Conservation (phyloP, 352 stramenopile genomes). For the Salisapilia sapeloensis region DNA sequence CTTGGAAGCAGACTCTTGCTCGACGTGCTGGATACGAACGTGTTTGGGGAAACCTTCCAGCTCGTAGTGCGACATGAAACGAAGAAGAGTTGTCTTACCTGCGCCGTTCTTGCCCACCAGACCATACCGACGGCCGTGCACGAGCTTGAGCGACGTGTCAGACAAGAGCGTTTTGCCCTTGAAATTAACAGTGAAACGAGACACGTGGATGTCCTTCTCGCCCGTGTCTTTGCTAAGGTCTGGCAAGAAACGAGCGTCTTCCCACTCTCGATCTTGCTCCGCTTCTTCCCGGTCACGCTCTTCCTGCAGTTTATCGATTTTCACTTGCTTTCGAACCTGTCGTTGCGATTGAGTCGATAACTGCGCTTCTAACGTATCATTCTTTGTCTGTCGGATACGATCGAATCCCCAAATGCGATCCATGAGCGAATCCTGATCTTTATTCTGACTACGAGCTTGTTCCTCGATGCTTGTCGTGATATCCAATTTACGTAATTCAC, state of each 20-base stretch:
- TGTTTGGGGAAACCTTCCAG: slow-evolving; percentile 93
- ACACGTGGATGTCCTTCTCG: slow-evolving; percentile 79
- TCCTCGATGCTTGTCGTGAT: slow-evolving; percentile 60
- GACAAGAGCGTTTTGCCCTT: slow-evolving; percentile 81
- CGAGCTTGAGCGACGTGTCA: slow-evolving; percentile 77
- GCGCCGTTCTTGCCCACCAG: slow-evolving; percentile 87
- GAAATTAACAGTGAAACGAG: slow-evolving; percentile 78
- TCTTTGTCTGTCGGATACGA: slow-evolving; percentile 62
- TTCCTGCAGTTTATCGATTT: slow-evolving; percentile 40
- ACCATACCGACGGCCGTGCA: slow-evolving; percentile 74
- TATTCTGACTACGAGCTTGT: slow-evolving; percentile 26
- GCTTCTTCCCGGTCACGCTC: slow-evolving; percentile 36
- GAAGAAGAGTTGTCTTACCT: slow-evolving; percentile 92
- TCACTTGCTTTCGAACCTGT: slow-evolving; percentile 65
- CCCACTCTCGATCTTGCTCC: slow-evolving; percentile 59
- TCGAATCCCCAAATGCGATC: slow-evolving; percentile 79
- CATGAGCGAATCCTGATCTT: slow-evolving; percentile 37
- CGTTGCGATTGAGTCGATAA: slow-evolving; percentile 57
- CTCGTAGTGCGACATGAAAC: slow-evolving; percentile 91
- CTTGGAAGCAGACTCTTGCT: slow-evolving; percentile 87
- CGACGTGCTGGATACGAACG: slow-evolving; percentile 90
- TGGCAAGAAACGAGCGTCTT: slow-evolving; percentile 54
- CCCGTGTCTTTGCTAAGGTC: slow-evolving; percentile 65
- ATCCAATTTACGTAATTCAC: slow-evolving; percentile 30
- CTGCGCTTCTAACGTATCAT: slow-evolving; percentile 58